Evolutionary conservation across 2,329 filamentous ascomycete species (phyloP), one percentile per base, ranked within the genome.

Genomic region (Cytospora piceae): DNA sequence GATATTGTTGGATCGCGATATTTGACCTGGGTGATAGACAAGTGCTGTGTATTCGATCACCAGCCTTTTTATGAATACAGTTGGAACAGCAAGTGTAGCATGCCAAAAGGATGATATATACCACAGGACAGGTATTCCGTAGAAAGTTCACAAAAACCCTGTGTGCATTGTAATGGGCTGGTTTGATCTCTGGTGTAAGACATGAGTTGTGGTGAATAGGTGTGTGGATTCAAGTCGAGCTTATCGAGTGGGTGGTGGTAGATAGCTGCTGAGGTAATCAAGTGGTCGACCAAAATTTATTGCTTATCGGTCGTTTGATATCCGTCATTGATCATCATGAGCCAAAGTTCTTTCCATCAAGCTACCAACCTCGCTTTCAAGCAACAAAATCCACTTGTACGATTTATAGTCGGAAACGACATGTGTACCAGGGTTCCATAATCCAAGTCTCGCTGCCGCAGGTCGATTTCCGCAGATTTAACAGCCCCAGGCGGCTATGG

Each of bases 401-500:
- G 14, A 1, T 11, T 11, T 24, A 9, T 24, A 22, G 39, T 20
- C 24, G 22, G 15, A 24, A 24, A 56, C 24, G 62, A 62, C 39
- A 65, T 65, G 56, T 52, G 27, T 52, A 24, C 9, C 34, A 63
- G 54, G 37, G 29, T 55, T 9, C 59, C 24, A 46, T 63, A 66
- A 58, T 63, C 46, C 22, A 63, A 27, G 29, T 14, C 17, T n/a
- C 52, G 42, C 34, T 34, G 32, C 31, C 29, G 39, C 37, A 42
- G 59, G 46, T 57, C 42, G 24, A 42, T 27, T 29, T 55, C 39
- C 22, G 59, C 39, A 53, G 37, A 31, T 15, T 53, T 32, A 20
- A 46, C 31, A 64, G 46, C 51, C 29, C 29, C 32, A 49, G 46
- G 54, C 63, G 52, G 62, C 58, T 32, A 68, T 68, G 64, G 67